Conservation (phyloP, 2,329 filamentous ascomycete species). For the Fonsecaea nubica region DNA sequence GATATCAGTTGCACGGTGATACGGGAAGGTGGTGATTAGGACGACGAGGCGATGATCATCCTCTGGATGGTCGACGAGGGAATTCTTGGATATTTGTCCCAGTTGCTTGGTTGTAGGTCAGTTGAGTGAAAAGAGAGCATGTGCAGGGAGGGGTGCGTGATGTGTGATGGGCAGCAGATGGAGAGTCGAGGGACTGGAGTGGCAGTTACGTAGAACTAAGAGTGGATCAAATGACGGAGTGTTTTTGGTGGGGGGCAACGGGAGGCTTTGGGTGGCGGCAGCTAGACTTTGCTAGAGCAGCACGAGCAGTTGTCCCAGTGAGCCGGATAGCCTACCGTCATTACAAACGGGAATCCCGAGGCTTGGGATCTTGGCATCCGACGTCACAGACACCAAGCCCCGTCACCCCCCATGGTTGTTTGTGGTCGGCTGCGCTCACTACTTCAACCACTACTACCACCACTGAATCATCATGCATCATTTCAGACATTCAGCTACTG, state of each 20-base stretch:
- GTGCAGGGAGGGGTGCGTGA: background rate
- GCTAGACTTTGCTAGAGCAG: too few relatives aligned
- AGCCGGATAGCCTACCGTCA: background rate
- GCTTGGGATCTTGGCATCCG: conserved; percentile 1
- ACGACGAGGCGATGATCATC: conserved; percentile 12
- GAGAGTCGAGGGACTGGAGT: background rate
- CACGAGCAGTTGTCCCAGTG: background rate
- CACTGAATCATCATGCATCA: background rate
- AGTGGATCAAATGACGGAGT: conserved; percentile 2
- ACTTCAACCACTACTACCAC: background rate
- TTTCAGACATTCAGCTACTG: background rate
- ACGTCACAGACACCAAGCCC: conserved; percentile 2
- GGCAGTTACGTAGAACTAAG: conserved; percentile 1
- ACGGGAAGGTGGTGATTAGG: conserved; percentile 1
- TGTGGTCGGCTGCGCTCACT: background rate
- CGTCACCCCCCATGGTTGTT: background rate
- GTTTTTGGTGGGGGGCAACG: background rate
- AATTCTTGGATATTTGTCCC: conserved; percentile 6
- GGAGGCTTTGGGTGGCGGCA: background rate
- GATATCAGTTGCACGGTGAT: background rate
- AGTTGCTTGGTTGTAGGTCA: background rate
- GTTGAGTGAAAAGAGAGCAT: conserved; percentile 21
- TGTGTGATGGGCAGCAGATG: conserved; percentile 1
- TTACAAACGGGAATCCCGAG: background rate
- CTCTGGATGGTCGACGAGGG: background rate